These are phyloP conservation scores for Penicillium sp. DNA, from an alignment of 2,329 filamentous ascomycete genomes.

Conservation along the genomic window DNA sequence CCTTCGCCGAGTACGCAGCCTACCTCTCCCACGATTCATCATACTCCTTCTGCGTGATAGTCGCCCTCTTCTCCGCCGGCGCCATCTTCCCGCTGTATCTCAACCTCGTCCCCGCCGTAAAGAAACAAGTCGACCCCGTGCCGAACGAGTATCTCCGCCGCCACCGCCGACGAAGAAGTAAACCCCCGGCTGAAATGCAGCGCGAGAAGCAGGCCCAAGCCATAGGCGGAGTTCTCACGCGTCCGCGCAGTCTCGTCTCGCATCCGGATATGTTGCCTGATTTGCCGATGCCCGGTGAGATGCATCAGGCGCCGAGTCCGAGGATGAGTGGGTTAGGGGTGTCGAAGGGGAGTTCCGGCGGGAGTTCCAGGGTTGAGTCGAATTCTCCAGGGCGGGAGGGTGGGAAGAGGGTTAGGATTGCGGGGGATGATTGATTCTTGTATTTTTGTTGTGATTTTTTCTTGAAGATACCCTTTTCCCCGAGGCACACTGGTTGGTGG, in stretches of 20 bases:
- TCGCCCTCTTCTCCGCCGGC: constrained; percentile 55
- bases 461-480: not conserved
- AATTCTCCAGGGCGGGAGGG: not conserved
- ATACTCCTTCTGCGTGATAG: constrained; percentile 56
- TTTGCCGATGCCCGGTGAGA: constrained; percentile 20
- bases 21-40: constrained; percentile 41
- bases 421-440: not conserved
- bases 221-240: constrained; percentile 32
- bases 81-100: constrained; percentile 58
- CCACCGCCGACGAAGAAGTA: constrained; percentile 26
- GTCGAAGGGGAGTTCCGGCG: constrained; percentile 1
- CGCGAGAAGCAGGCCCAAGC: constrained; percentile 36
- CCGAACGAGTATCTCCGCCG: constrained; percentile 40
- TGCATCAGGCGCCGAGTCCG: not conserved
- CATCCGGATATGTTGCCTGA: constrained; percentile 26
- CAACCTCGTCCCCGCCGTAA: constrained; percentile 50
- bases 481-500: not conserved
- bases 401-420: not conserved
- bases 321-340: not conserved
- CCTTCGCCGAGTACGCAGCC: constrained; percentile 56
- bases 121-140: constrained; percentile 55
- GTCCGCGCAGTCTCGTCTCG: constrained; percentile 31
- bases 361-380: not conserved
- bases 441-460: not conserved
- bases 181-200: constrained; percentile 11